phyloP scores from a whole-genome alignment of 1,139 yeast genomes.

The Debaryomyces psychrophilus region DNA sequence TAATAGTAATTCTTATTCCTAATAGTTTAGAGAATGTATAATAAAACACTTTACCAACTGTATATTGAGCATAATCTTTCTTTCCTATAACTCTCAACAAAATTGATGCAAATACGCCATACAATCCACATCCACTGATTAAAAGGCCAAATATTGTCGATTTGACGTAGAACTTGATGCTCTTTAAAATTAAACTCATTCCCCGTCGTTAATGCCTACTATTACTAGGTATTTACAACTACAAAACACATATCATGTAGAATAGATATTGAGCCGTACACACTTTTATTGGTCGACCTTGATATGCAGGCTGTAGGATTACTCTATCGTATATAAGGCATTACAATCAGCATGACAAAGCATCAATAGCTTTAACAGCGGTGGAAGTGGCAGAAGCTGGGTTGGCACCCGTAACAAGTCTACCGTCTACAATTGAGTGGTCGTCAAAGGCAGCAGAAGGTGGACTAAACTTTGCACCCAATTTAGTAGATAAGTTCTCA shows the following conservation, averaged over 20 bases:
- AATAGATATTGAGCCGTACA: background rate
- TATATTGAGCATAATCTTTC: conserved; percentile 82
- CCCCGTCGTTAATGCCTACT: background rate
- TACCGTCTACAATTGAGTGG: conserved; percentile 54
- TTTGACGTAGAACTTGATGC: conserved; percentile 56
- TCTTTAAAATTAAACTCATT: conserved; percentile 20
- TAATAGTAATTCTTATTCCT: conserved; percentile 71
- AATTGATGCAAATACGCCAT: conserved; percentile 79
- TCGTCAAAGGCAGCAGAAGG: conserved; percentile 59
- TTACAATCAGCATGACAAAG: conserved; percentile 8
- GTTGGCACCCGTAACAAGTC: conserved; percentile 62
- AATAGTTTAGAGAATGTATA: conserved; percentile 57
- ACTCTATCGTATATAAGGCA: background rate
- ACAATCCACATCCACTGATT: conserved; percentile 63
- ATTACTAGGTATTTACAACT: background rate
- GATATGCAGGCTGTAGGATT: background rate
- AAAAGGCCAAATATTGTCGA: conserved; percentile 55
- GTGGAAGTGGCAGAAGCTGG: conserved; percentile 61
- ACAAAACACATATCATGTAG: background rate
- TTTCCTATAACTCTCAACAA: conserved; percentile 69
- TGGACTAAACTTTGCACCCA: conserved; percentile 47
- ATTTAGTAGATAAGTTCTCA: conserved; percentile 34
- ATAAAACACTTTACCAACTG: conserved; percentile 85
- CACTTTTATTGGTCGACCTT: background rate
- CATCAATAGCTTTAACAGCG: conserved; percentile 36